These are phyloP conservation scores for sweet orange (Citrus sinensis) DNA, from an alignment of 345 rosid species.

Conservation along the genomic window DNA sequence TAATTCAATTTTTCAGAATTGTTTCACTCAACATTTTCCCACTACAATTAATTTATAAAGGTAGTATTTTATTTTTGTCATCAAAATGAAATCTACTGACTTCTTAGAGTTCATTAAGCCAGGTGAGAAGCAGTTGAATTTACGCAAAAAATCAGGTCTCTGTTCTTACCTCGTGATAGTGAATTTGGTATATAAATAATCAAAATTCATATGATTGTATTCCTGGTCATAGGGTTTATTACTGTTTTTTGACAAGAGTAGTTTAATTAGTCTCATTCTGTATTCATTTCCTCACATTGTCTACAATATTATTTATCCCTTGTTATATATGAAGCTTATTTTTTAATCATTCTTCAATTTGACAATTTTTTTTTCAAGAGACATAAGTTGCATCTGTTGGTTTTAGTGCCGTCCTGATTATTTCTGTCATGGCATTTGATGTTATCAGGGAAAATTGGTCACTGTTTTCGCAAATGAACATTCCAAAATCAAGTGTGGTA, in stretches of 20 bases:
- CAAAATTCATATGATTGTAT: neutral
- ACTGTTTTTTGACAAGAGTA: neutral
- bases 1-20: too few relatives aligned
- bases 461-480: conserved; percentile 82
- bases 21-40: neutral
- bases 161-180: neutral
- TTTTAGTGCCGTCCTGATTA: conserved; percentile 5
- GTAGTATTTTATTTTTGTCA: too few relatives aligned
- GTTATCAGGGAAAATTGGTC: conserved; percentile 80
- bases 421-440: conserved; percentile 5
- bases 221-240: neutral
- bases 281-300: too few relatives aligned
- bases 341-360: neutral
- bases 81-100: too few relatives aligned
- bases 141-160: neutral
- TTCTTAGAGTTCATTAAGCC: neutral
- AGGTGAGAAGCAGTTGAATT: neutral
- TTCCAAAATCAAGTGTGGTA: conserved; percentile 90
- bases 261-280: too few relatives aligned
- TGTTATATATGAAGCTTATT: neutral
- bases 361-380: too few relatives aligned
- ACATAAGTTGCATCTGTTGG: neutral
- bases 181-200: neutral
- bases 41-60: neutral
- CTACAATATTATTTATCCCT: neutral